A percentile compares a stretch with the other conserved stretches of the same genome.
Conservation (phyloP, 2,329 filamentous ascomycete genomes). For the Monilinia laxa region DNA sequence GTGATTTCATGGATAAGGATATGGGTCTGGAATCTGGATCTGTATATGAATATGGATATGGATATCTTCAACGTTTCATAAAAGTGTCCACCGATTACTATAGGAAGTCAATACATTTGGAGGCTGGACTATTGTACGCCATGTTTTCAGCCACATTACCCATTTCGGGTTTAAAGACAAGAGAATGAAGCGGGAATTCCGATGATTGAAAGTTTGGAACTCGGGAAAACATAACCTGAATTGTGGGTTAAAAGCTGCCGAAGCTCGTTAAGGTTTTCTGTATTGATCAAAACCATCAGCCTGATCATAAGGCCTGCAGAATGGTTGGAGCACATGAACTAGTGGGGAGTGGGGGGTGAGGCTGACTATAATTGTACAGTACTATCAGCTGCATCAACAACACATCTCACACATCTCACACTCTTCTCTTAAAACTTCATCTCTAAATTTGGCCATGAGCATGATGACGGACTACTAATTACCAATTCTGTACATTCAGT, state of each 20-base stretch:
- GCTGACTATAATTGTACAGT: conserved; percentile 9
- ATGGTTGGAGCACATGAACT: conserved; percentile 13
- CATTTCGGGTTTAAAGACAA: conserved; percentile 4
- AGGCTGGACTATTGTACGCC: conserved; percentile 25
- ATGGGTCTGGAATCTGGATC: no score
- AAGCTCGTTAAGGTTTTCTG: not conserved
- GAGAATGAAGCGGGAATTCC: not conserved
- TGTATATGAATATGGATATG: no score
- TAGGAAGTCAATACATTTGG: conserved; percentile 21
- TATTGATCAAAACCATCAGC: conserved; percentile 3
- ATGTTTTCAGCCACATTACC: conserved; percentile 19
- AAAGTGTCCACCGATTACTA: no score
- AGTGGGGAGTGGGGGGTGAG: conserved; percentile 19
- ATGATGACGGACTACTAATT: conserved; percentile 10
- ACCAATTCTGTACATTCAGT: not conserved
- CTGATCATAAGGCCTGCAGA: conserved; percentile 19
- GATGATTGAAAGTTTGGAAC: not conserved
- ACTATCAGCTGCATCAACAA: conserved; percentile 19
- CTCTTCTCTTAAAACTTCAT: not conserved
- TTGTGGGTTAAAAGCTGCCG: not conserved
- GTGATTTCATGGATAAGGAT: no score
- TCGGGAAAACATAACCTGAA: not conserved
- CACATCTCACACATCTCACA: conserved; percentile 13
- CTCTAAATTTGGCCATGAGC: conserved; percentile 11
- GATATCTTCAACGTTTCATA: no score